These are phyloP conservation scores for Fagopyrum homotropicum DNA, from an alignment of 148 eudicot species.

Conservation along the genomic window DNA sequence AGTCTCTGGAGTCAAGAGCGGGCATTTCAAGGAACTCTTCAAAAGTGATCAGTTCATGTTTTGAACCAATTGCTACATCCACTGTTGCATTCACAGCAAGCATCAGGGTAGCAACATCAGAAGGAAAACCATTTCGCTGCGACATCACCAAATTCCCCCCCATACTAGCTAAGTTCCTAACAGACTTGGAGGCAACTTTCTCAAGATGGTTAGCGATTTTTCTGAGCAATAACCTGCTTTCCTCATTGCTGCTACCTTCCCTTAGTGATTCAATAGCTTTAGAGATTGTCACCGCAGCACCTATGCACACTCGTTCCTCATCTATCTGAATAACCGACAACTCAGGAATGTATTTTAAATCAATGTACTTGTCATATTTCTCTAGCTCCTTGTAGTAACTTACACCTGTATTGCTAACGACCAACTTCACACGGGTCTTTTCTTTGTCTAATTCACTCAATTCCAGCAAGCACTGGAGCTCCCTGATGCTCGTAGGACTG, in stretches of 20 bases:
- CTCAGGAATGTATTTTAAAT: conserved; percentile 64
- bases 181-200: conserved; percentile 61
- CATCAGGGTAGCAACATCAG: conserved; percentile 77
- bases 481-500: conserved; percentile 52
- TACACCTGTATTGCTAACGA: conserved; percentile 71
- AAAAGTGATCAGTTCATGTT: conserved; percentile 37
- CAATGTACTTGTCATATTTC: conserved; percentile 48
- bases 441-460: not conserved
- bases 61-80: conserved; percentile 30
- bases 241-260: conserved; percentile 21
- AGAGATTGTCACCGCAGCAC: conserved; percentile 79
- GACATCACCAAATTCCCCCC: conserved; percentile 97
- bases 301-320: conserved; percentile 45
- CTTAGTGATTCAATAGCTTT: conserved; percentile 50
- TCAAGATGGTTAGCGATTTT: conserved; percentile 73
- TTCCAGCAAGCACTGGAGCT: conserved; percentile 41
- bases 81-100: conserved; percentile 58
- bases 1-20: conserved; percentile 46
- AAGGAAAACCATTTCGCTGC: conserved; percentile 70
- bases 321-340: conserved; percentile 46
- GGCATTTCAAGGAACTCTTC: conserved; percentile 62
- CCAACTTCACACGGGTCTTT: conserved; percentile 27
- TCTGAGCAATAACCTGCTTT: conserved; percentile 22
- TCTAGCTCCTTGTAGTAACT: conserved; percentile 77
- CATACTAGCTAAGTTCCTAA: conserved; percentile 78